These are phyloP conservation scores for Leccinum broughii DNA, from an alignment of 768 basidiomycete species.

Conservation along the genomic window DNA sequence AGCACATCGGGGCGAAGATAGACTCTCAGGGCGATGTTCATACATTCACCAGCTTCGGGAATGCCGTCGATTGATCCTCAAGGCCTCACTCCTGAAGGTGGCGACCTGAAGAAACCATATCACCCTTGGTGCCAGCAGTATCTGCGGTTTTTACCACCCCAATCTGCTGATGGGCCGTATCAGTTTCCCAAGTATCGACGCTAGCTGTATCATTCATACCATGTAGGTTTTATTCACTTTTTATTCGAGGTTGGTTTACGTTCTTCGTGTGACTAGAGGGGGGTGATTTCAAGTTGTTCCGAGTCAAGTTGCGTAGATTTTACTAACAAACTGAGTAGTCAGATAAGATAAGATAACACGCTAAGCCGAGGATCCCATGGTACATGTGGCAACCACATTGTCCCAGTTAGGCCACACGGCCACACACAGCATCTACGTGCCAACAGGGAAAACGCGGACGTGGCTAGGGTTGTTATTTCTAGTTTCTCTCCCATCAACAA, in stretches of 20 bases:
- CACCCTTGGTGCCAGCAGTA: not conserved
- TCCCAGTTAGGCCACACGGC: constrained; percentile 6
- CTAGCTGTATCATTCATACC: not conserved
- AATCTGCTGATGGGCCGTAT: not conserved
- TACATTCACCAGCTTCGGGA: not conserved
- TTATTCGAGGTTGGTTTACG: not conserved
- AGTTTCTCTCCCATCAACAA: constrained; percentile 7
- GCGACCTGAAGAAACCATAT: not conserved
- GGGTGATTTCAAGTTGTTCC: not conserved
- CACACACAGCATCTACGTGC: constrained; percentile 25
- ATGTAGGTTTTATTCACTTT: not conserved
- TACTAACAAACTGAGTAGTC: no score
- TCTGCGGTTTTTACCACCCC: not conserved
- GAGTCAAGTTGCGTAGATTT: not conserved
- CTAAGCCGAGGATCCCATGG: constrained; percentile 3
- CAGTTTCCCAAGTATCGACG: not conserved
- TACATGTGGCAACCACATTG: constrained; percentile 8
- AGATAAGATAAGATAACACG: constrained; percentile 29
- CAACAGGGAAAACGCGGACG: constrained; percentile 3
- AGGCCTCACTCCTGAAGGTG: not conserved
- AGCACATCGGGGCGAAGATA: not conserved
- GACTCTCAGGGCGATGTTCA: not conserved
- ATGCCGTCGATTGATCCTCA: not conserved
- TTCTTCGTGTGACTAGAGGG: not conserved
- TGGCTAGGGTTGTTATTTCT: not conserved